A percentile compares a stretch with the other conserved stretches of the same genome.
phyloP scores from a whole-genome alignment of 2,329 filamentous ascomycete species.

The Biscogniauxia marginata region DNA sequence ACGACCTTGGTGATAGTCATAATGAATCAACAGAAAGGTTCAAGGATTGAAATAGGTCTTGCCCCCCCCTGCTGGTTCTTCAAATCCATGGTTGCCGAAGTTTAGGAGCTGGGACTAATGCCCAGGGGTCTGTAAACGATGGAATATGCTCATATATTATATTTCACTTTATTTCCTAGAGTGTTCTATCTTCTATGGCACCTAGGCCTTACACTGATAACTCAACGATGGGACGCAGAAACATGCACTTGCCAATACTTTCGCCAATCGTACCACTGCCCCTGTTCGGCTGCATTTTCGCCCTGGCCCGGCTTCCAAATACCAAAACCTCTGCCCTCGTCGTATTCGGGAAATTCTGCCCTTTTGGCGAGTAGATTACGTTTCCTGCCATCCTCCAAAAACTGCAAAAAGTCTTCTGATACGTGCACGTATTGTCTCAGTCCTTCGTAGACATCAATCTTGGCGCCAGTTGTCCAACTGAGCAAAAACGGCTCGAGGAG shows the following conservation, averaged over 20 bases:
- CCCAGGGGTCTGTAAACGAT: no score
- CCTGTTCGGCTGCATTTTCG: constrained; percentile 22
- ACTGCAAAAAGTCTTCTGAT: constrained; percentile 56
- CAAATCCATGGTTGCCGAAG: no score
- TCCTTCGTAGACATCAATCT: constrained; percentile 54
- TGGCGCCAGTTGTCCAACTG: constrained; percentile 60
- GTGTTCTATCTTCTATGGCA: no score
- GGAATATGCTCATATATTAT: no score
- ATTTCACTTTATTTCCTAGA: no score
- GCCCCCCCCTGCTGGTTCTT: no score
- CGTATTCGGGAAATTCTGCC: constrained; percentile 44
- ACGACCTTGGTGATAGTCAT: no score
- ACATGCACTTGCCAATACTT: constrained; percentile 36
- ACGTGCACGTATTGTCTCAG: constrained; percentile 60
- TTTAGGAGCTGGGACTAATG: no score
- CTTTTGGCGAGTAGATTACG: constrained; percentile 49
- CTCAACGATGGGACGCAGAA: constrained; percentile 14
- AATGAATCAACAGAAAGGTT: no score
- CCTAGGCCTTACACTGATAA: no score
- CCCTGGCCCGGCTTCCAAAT: constrained; percentile 35
- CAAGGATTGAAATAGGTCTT: no score
- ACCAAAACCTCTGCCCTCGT: constrained; percentile 31
- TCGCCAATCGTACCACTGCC: constrained; percentile 41
- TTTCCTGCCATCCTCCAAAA: constrained; percentile 40
- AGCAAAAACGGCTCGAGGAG: constrained; percentile 61